Evolutionary conservation across 164 flowering plant genomes (phyloP), one percentile per base, ranked within the genome.

Genomic region (Piper longum): DNA sequence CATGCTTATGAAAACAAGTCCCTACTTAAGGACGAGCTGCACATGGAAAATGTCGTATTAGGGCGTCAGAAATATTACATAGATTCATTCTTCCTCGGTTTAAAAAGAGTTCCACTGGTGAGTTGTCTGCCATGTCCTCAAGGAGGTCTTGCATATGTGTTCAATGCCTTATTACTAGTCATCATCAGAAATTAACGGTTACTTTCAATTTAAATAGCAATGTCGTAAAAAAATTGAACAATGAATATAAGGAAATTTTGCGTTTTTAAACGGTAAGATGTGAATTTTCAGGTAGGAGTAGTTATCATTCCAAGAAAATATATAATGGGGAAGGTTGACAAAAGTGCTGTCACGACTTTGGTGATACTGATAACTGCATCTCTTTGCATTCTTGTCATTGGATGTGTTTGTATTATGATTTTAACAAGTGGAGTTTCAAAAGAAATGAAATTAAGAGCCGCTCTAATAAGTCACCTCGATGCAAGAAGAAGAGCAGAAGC

Each of bases 401-500:
- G 99, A 54, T 93, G 98, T 67, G 66, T 90, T 64, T 93, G 91
- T 79, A 87, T 90, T 64, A 75, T 93, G 68, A 80, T 93, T 62
- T 71, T 89, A 72, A 93, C 97, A 48, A 88, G 84, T 66, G 97
- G 98, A 57, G 97, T 93, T 14, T 93, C 98, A 36, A 93, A 93
- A 77, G 98, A 93, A 75, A 93, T 93, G 98, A 89, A 86, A 66
- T 82, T 93, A 55, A 82, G 98, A 75, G 98, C 98, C 68, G 92
- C 81, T 66, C 74, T 93, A 51, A 93, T 93, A 66, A 93, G 88
- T 72, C 96, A 93, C 75, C 83, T 93, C 41, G 96, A 93, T 69
- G 97, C 98, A 72, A 82, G 98, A 77, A 82, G 98, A 75, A 80
- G 84, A 48, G 98, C 98, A 60, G 98, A 93, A 75, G 97, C 97